A percentile compares a stretch with the other conserved stretches of the same genome.
Conservation (phyloP, 176 grass and related monocot species). For the Alloteropsis semialata region DNA sequence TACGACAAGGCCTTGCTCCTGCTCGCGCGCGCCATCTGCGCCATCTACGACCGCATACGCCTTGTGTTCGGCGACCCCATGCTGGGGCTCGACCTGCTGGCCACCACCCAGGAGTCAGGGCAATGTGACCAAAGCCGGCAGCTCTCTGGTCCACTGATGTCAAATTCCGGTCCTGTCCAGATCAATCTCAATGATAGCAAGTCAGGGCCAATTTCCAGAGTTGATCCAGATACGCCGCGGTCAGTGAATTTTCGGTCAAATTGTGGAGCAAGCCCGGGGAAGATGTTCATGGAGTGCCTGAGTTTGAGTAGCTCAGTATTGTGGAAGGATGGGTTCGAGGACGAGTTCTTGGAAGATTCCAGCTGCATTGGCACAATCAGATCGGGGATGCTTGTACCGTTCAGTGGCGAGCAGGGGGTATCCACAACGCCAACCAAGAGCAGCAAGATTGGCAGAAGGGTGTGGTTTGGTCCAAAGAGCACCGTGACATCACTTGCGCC, state of each 20-base stretch:
- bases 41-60: constrained; percentile 64
- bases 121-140: constrained; percentile 37
- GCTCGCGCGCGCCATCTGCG: constrained; percentile 72
- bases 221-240: too few species aligned
- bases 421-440: constrained; percentile 1
- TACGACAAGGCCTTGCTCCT: constrained; percentile 84
- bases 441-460: constrained; percentile 19
- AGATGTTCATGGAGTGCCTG: constrained; percentile 85
- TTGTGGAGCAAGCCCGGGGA: constrained; percentile 58
- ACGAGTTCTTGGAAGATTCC: constrained; percentile 55
- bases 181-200: constrained; percentile 16
- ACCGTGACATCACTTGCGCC: constrained; percentile 65
- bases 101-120: constrained; percentile 1
- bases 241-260: constrained; percentile 37
- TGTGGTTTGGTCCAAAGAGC: constrained; percentile 68
- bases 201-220: constrained; percentile 41
- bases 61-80: constrained; percentile 75
- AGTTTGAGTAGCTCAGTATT: constrained; percentile 55
- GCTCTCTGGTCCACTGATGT: constrained; percentile 34
- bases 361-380: constrained; percentile 52
- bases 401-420: constrained; percentile 39
- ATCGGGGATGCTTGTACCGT: constrained; percentile 56
- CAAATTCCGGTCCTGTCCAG: constrained; percentile 35
- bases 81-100: constrained; percentile 52
- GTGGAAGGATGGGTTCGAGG: constrained; percentile 47